These are phyloP conservation scores for Trichoderma gracile DNA, from an alignment of 2,329 filamentous ascomycete species.

Conservation along the genomic window DNA sequence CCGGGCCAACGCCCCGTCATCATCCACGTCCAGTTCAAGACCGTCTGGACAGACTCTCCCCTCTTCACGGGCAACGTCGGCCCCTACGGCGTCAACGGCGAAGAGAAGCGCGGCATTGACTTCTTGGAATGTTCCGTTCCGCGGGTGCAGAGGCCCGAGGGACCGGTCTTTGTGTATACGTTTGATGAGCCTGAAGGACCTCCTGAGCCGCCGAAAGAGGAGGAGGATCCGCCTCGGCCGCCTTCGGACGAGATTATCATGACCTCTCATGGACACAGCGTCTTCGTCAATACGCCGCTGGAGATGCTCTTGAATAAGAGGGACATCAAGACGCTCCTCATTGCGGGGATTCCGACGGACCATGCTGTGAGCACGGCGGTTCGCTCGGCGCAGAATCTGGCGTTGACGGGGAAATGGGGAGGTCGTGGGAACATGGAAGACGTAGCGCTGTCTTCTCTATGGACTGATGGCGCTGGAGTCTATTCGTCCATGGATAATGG, in stretches of 20 bases:
- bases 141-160: background rate
- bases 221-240: background rate
- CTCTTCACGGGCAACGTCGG: constrained; percentile 21
- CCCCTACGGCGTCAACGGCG: constrained; percentile 23
- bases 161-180: background rate
- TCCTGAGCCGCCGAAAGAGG: background rate
- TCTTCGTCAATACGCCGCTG: constrained; percentile 26
- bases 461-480: constrained; percentile 25
- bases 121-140: constrained; percentile 27
- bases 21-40: constrained; percentile 27
- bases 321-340: constrained; percentile 25
- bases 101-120: constrained; percentile 24
- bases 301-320: constrained; percentile 16
- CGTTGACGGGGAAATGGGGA: constrained; percentile 27
- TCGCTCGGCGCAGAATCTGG: constrained; percentile 26
- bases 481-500: constrained; percentile 1
- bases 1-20: too few relatives aligned
- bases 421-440: constrained; percentile 26
- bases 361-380: constrained; percentile 27
- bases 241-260: constrained; percentile 10
- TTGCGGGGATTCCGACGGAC: constrained; percentile 26
- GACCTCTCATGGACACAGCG: constrained; percentile 9
- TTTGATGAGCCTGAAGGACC: constrained; percentile 7
- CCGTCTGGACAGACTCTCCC: constrained; percentile 23
- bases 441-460: constrained; percentile 1